phyloP scores from a whole-genome alignment of 1,284 basidiomycete genomes.

The Termitomyces sp. region DNA sequence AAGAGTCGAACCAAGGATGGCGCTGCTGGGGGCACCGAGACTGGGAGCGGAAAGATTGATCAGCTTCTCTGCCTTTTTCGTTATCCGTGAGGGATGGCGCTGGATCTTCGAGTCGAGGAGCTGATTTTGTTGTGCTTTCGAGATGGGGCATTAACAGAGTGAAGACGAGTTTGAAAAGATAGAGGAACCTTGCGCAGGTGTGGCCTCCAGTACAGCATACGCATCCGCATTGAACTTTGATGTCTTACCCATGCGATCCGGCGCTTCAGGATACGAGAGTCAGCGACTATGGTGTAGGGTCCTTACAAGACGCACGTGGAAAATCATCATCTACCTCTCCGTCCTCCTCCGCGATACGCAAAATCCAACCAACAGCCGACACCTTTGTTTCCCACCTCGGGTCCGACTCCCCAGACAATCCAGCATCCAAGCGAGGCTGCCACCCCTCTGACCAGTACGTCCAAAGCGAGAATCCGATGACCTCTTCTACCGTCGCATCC shows the following conservation, averaged over 20 bases:
- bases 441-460: slow-evolving; percentile 88
- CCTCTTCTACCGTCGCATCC: slow-evolving; percentile 92
- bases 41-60: slow-evolving; percentile 21
- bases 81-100: slow-evolving; percentile 68
- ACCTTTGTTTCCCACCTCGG: slow-evolving; percentile 55
- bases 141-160: neutral
- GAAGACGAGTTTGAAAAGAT: neutral
- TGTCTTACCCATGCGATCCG: slow-evolving; percentile 83
- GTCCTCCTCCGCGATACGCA: slow-evolving; percentile 94
- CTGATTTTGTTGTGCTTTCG: slow-evolving; percentile 77
- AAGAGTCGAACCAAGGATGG: slow-evolving; percentile 33
- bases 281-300: slow-evolving; percentile 1
- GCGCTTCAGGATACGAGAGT: slow-evolving; percentile 48
- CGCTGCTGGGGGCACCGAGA: slow-evolving; percentile 26
- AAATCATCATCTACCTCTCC: slow-evolving; percentile 99
- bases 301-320: slow-evolving; percentile 57
- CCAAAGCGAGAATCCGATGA: slow-evolving; percentile 90
- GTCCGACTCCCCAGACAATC: slow-evolving; percentile 54
- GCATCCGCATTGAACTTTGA: slow-evolving; percentile 89
- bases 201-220: slow-evolving; percentile 82
- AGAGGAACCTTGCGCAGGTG: slow-evolving; percentile 63
- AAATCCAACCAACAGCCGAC: slow-evolving; percentile 86
- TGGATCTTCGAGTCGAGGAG: slow-evolving; percentile 73
- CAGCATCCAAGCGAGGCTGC: slow-evolving; percentile 73
- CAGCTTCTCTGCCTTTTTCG: slow-evolving; percentile 48